Evolutionary conservation across 2,329 filamentous ascomycete species (phyloP), one percentile per base, ranked within the genome.

Genomic region (Cephalotrichum gorgonifer): DNA sequence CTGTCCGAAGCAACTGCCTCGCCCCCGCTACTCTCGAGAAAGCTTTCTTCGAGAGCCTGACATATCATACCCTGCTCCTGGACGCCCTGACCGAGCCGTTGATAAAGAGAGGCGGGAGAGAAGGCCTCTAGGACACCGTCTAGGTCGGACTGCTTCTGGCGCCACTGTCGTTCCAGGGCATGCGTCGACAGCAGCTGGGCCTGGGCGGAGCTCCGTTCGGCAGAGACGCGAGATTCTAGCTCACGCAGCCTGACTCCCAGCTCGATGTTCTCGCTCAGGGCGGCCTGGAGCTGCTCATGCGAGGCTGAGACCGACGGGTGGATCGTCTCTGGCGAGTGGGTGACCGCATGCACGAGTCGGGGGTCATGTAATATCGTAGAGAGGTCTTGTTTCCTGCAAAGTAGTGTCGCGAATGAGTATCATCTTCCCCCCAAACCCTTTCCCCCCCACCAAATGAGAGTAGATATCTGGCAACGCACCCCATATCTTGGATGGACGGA

Each of bases 91-190:
- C 74, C 81, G 11, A 97, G 72, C 47, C 86, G 76, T 65, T 90
- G 86, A 62, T 97, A 96, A 58, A 97, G 71, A 41, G 86, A 85
- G 41, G 88, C 85, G 0, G 91, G 89, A 25, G 87, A 86, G 68
- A 95, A 97, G 1, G 87, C 86, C 31, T 81, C 79, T 52, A 97
- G 71, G 6, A 87, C 88, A 47, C 80, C 75, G 63, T 97, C 93
- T 78, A 95, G 93, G 58, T 93, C 88, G 1, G 79, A 75, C 64
- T 97, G 88, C 64, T 93, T 94, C 56, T 86, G 79, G 49, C 84
- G 81, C 87, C 93, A 97, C 60, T 91, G 85, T n/a, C 90, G 80
- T 68, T 97, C 93, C 15, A 96, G 78, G 1, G 87, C 86, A 58
- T 91, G 86, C 22, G 93, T 80, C 11, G 87, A 78, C 1, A 97